Base-by-base conservation (phyloP, 768 basidiomycete species). In the Neoboletus subvelutipes region DNA sequence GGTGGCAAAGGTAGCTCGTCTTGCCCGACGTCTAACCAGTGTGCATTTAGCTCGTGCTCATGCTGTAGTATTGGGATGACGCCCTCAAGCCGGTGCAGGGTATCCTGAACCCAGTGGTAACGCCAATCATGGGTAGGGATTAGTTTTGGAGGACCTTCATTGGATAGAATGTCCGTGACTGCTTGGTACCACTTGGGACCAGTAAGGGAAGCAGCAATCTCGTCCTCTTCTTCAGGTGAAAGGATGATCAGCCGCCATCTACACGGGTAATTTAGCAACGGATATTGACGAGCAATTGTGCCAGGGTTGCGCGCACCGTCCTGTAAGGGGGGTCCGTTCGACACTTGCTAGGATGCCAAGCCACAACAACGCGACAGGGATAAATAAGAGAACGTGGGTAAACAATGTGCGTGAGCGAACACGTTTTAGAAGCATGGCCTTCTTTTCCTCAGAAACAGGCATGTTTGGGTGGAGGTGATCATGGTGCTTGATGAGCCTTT, bases 221-320 rank as follows among this genome's bases (percentile, higher is more conserved):
- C 85, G 51, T 94, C 92, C 68, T 98, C 94, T 73, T 97, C 94
- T 62, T 93, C 90, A 2, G 94, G 94, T 4, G 92, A 94, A 17
- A 97, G 80, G 10, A 95, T 77, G 58, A 97, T 95, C 63, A 94
- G 72, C 52, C 94, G 82, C 88, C 89, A 91, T 66, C 93, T 92
- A 36, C 11, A 60, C 29, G 29, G 8, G n/a, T 52, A 28, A 55
- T 62, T n/a, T 8, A 62, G 56, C 20, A 50, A 48, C 13, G 24
- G 33, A 42, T 12, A 52, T 48, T 20, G 49, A 52, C 15, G 12
- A 26, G 13, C 3, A 17, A 50, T 34, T 20, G 39, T 24, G 9
- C n/a, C 47, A 45, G 40, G n/a, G 28, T 28, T 39, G 4, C 15
- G 75, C 85, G 50, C 59, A 91, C 90, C 91, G 80, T 69, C 92